Conservation (phyloP, 176 grass and related monocot species). For the Oryza glaberrima region DNA sequence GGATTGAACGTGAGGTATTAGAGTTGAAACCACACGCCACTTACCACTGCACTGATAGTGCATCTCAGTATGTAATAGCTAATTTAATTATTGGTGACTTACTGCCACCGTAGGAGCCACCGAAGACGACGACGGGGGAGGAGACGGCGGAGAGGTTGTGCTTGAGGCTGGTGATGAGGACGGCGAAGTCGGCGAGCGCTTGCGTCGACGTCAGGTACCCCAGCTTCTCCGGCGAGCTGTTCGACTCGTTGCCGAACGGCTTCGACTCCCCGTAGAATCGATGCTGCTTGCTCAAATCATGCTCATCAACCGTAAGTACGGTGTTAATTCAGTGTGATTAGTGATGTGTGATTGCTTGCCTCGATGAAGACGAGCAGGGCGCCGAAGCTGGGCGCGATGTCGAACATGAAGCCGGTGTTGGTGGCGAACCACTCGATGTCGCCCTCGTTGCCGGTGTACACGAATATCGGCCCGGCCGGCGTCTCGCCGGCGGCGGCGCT, state of each 20-base stretch:
- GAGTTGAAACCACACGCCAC: too few species aligned
- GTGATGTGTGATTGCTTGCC: slow-evolving; percentile 32
- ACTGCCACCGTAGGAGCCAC: slow-evolving; percentile 95
- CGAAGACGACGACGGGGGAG: slow-evolving; percentile 87
- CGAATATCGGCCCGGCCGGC: slow-evolving; percentile 66
- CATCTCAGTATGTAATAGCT: too few species aligned
- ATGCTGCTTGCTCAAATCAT: slow-evolving; percentile 62
- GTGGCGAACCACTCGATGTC: slow-evolving; percentile 86
- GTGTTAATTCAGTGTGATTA: not conserved
- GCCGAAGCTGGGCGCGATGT: slow-evolving; percentile 72
- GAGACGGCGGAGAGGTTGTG: slow-evolving; percentile 71
- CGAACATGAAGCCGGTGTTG: slow-evolving; percentile 92
- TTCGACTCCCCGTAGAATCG: slow-evolving; percentile 92
- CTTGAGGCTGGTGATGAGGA: slow-evolving; percentile 86
- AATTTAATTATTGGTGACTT: slow-evolving; percentile 2
- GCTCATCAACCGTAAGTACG: not conserved
- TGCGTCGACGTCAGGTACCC: slow-evolving; percentile 95
- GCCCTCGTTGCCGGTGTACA: slow-evolving; percentile 93
- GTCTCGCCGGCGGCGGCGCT: not conserved
- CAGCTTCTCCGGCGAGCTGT: slow-evolving; percentile 56
- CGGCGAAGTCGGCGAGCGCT: slow-evolving; percentile 88
- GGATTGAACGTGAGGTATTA: too few species aligned
- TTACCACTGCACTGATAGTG: too few species aligned
- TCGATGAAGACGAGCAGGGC: slow-evolving; percentile 97
- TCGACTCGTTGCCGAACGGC: slow-evolving; percentile 88